These are phyloP conservation scores for Hirsutella thompsonii DNA, from an alignment of 2,329 filamentous ascomycete species.

Conservation along the genomic window DNA sequence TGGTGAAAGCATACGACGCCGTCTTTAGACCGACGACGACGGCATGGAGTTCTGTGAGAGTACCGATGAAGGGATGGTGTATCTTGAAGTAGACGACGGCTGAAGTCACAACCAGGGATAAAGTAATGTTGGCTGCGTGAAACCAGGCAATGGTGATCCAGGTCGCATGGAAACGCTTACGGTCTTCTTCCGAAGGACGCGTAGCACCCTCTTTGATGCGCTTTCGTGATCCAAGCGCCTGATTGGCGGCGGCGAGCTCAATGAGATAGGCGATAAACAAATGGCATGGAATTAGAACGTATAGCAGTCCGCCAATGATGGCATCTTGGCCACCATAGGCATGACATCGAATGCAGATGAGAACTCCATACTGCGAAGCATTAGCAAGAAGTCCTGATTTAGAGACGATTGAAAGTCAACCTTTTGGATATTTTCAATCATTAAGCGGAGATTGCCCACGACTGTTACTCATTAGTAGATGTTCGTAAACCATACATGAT, in stretches of 20 bases:
- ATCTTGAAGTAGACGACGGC: slow-evolving; percentile 83
- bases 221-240: slow-evolving; percentile 57
- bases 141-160: slow-evolving; percentile 73
- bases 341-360: slow-evolving; percentile 85
- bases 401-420: slow-evolving; percentile 25
- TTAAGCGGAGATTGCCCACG: slow-evolving; percentile 82
- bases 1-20: slow-evolving; percentile 91
- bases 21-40: slow-evolving; percentile 95
- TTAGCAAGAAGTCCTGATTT: slow-evolving; percentile 1
- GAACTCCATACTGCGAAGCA: slow-evolving; percentile 69
- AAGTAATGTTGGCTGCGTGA: slow-evolving; percentile 72
- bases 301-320: slow-evolving; percentile 62
- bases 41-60: slow-evolving; percentile 78
- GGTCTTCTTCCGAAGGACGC: slow-evolving; percentile 41
- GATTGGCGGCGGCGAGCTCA: slow-evolving; percentile 68
- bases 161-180: slow-evolving; percentile 54
- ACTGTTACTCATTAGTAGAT: slow-evolving; percentile 36
- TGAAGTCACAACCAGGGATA: slow-evolving; percentile 70
- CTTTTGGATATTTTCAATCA: slow-evolving; percentile 96
- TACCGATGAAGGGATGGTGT: slow-evolving; percentile 87
- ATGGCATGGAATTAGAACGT: slow-evolving; percentile 80
- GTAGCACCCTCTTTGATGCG: slow-evolving; percentile 35
- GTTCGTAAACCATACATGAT: too few relatives aligned
- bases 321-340: slow-evolving; percentile 74
- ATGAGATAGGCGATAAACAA: slow-evolving; percentile 84